Base-by-base conservation (phyloP, 331 rosid species). In the Quercus lobata region DNA sequence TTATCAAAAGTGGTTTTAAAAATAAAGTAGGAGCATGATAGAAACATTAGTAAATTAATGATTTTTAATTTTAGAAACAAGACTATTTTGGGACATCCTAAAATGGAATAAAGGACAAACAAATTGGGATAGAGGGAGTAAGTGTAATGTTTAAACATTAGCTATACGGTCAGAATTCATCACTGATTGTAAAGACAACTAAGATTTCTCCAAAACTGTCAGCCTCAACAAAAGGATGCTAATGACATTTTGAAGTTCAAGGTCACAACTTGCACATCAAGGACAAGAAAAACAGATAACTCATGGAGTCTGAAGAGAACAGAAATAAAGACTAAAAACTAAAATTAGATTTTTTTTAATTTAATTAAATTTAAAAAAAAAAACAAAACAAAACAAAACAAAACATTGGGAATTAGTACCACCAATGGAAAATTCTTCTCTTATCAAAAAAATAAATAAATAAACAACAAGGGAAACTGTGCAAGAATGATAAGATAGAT, bases 401-500 rank as follows among this genome's bases (percentile, higher is more conserved):
- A 44, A 29, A 46, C 12, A 7, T 7, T 11, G 21, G 53, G 72
- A 34, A 68, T 5, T 8, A 68, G 53, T 22, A 34, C 27, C 52
- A 19, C 53, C 17, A 32, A 34, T 19, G 52, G 77, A 77, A 27
- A 78, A 49, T 12, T 49, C 5, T 49, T 49, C 54, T 49, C 18
- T 49, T 49, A 11, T 10, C 54, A 1, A 19, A 58, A 0, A 25
- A 58, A 58, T 4, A 58, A 63, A 77, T 22, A 66, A 18, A 24
- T 35, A 61, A 55, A 73, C 6, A 18, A 61, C 35, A 71, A 75
- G 1, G 37, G 77, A 77, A 34, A 78, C 60, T 70, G n/a, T 71
- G 75, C 10, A 68, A 58, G 75, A 41, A 81, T 75, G 21, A 54
- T 17, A 76, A 54, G 22, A 60, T 56, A 24, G 58, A 84, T 75